These are phyloP conservation scores for Penicillium sp. DNA, from an alignment of 2,329 filamentous ascomycete species.

Conservation along the genomic window DNA sequence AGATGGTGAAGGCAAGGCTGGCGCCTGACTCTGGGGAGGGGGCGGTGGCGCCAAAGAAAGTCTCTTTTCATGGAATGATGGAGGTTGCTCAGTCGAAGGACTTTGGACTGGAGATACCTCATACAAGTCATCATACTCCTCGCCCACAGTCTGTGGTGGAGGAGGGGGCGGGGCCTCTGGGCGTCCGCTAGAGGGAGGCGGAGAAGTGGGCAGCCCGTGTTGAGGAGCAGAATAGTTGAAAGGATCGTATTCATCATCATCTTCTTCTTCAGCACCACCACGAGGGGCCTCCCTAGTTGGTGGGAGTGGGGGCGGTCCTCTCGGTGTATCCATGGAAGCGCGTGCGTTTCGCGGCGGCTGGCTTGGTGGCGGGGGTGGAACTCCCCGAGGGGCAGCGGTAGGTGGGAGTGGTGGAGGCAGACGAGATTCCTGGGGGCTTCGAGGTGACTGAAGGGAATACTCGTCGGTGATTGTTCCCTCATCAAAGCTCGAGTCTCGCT, in stretches of 20 bases:
- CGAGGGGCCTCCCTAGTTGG: slow-evolving; percentile 48
- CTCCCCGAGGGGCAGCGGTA: slow-evolving; percentile 60
- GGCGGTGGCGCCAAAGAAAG: slow-evolving; percentile 54
- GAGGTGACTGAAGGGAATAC: slow-evolving; percentile 53
- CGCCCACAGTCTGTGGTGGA: slow-evolving; percentile 35
- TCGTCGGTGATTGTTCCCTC: slow-evolving; percentile 64
- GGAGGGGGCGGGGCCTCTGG: slow-evolving; percentile 34
- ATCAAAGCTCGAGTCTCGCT: slow-evolving; percentile 75
- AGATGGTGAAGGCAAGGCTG: slow-evolving; percentile 50
- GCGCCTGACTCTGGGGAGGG: slow-evolving; percentile 41
- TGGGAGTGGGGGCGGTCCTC: slow-evolving; percentile 47
- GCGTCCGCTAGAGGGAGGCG: slow-evolving; percentile 21
- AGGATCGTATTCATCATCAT: slow-evolving; percentile 58
- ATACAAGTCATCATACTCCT: slow-evolving; percentile 53
- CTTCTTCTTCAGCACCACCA: slow-evolving; percentile 52
- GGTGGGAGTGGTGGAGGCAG: slow-evolving; percentile 59
- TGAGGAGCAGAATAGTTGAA: slow-evolving; percentile 55
- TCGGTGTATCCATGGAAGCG: slow-evolving; percentile 37
- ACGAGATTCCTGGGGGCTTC: slow-evolving; percentile 44
- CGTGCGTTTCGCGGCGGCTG: slow-evolving; percentile 57
- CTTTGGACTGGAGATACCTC: slow-evolving; percentile 46
- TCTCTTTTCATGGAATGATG: slow-evolving; percentile 45
- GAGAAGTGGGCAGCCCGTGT: slow-evolving; percentile 34
- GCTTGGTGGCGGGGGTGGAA: slow-evolving; percentile 67
- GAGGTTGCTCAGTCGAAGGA: slow-evolving; percentile 36